Base-by-base conservation (phyloP, 2,329 filamentous ascomycete genomes). In the Falciphora oryzae region DNA sequence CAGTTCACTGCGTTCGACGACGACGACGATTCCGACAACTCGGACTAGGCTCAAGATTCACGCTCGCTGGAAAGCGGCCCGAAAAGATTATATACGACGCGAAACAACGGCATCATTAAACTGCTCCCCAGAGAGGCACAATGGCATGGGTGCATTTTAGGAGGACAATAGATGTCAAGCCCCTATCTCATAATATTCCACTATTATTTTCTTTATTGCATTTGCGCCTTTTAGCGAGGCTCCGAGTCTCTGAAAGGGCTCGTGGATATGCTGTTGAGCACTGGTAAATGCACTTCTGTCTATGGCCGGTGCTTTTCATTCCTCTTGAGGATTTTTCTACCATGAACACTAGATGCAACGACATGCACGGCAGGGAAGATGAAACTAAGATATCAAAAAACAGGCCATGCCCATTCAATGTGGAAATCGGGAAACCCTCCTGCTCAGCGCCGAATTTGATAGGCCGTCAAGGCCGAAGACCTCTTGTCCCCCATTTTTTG, bases 1-100 rank as follows among this genome's bases (percentile, higher is more conserved):
- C 82, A 84, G 70, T 85, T 85, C 65, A 79, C 82, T 64, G 82
- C 78, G 29, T 73, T 71, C 59, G 74, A 84, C 67, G 82, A 85
- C 67, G 77, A 84, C 63, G 81, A 83, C 59, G 81, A 83, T 38
- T 79, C 82, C 13, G 70, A 69, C 58, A 66, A 67, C 28, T 60
- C 58, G 31, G 58, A 60, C 18, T 31, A 38, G 13, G 18, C 8
- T 57, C 16, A 18, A 18, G 1, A 14, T 18, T 18, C 38, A 6
- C 7, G 44, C 44, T 53, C 10, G 44, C 22, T n/a, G 22, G 18
- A 22, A 53, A n/a, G 22, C 44, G 6, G 7, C 18, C 18, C 18
- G 22, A n/a, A 18, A 53, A n/a, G 18, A 22, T 7, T 32, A 13
- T 32, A 32, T 13, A 32, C 32, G 32, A 13, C 32, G 32, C 32